A percentile compares a stretch with the other conserved stretches of the same genome.
Conservation (phyloP, 108 stramenopile genomes). For the Cylindrotheca closterium region DNA sequence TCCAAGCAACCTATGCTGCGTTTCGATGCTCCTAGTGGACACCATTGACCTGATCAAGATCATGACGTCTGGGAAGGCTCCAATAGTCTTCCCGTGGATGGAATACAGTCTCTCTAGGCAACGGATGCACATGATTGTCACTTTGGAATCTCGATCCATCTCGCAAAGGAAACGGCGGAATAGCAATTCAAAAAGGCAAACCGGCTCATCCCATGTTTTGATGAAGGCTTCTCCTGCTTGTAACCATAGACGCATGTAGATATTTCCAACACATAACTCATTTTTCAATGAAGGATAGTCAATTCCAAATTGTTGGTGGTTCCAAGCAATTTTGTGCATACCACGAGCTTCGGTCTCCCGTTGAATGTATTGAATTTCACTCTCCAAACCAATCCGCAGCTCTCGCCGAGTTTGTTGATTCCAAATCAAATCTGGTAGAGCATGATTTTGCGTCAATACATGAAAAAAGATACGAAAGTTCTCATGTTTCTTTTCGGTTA, state of each 20-base stretch:
- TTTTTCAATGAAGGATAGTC: conserved; percentile 67
- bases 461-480: conserved; percentile 69
- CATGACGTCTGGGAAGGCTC: conserved; percentile 73
- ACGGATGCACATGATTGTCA: conserved; percentile 73
- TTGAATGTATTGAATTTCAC: conserved; percentile 60
- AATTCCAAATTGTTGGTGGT: conserved; percentile 79
- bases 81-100: conserved; percentile 53
- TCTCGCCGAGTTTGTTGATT: conserved; percentile 76
- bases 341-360: conserved; percentile 57
- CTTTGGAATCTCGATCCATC: conserved; percentile 52
- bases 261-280: conserved; percentile 67
- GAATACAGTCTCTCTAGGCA: conserved; percentile 71
- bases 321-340: conserved; percentile 71
- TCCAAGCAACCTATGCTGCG: conserved; percentile 67
- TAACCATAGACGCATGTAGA: conserved; percentile 79
- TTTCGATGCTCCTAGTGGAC: conserved; percentile 60
- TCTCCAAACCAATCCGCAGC: conserved; percentile 70
- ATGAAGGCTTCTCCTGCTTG: conserved; percentile 76
- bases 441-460: conserved; percentile 68
- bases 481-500: conserved; percentile 26
- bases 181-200: conserved; percentile 65
- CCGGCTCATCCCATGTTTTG: conserved; percentile 68
- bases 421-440: conserved; percentile 82
- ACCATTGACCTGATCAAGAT: conserved; percentile 67
- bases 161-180: conserved; percentile 78